These are phyloP conservation scores for Phytophthora fragariae DNA, from an alignment of 352 stramenopile species.

Conservation along the genomic window DNA sequence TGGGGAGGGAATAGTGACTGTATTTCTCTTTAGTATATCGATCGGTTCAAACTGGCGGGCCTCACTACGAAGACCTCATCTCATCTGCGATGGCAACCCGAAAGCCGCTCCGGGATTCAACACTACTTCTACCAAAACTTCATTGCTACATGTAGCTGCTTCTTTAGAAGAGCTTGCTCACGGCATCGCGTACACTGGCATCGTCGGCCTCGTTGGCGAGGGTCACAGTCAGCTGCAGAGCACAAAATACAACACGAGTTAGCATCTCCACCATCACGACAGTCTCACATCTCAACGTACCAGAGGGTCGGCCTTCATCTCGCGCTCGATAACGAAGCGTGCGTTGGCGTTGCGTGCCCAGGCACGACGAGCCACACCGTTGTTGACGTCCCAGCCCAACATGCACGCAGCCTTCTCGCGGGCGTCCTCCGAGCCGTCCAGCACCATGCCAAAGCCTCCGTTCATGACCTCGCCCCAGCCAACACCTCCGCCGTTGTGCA, in stretches of 20 bases:
- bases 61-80: not conserved
- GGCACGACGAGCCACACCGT: slow-evolving; percentile 80
- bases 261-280: slow-evolving; percentile 10
- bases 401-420: slow-evolving; percentile 72
- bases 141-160: not conserved
- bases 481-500: slow-evolving; percentile 91
- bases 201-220: slow-evolving; percentile 58
- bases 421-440: slow-evolving; percentile 80
- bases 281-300: slow-evolving; percentile 33
- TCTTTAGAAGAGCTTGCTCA: slow-evolving; percentile 52
- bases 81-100: not conserved
- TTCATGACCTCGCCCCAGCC: slow-evolving; percentile 92
- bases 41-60: not conserved
- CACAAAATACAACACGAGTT: slow-evolving; percentile 17
- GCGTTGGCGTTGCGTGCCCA: slow-evolving; percentile 90
- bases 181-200: slow-evolving; percentile 50
- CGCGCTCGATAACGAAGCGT: slow-evolving; percentile 80
- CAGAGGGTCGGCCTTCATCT: slow-evolving; percentile 85
- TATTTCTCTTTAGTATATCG: slow-evolving; percentile 30
- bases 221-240: slow-evolving; percentile 59
- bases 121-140: slow-evolving; percentile 30
- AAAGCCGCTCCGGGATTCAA: slow-evolving; percentile 8
- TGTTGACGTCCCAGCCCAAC: slow-evolving; percentile 92
- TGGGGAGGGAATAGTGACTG: slow-evolving; percentile 1
- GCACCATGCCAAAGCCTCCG: slow-evolving; percentile 88